These are phyloP conservation scores for Neurospora sp. DNA, from an alignment of 495 filamentous ascomycete genomes.

Conservation along the genomic window DNA sequence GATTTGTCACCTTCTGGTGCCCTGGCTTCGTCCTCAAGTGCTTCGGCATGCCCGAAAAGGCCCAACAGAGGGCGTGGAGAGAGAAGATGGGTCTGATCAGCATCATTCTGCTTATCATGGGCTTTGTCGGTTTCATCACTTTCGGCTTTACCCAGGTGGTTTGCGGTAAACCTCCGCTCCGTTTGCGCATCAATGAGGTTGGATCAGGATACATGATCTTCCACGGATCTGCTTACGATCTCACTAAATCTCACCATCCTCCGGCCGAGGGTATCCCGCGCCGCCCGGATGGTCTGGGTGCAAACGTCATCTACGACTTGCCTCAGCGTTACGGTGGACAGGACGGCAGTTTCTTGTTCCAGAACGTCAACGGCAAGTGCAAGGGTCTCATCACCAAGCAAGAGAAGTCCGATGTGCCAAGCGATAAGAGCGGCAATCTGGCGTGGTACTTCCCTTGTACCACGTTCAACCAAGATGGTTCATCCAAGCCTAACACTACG, in stretches of 20 bases:
- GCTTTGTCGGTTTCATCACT: slow-evolving; percentile 88
- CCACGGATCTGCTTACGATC: slow-evolving; percentile 80
- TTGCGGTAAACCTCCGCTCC: slow-evolving; percentile 57
- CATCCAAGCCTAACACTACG: slow-evolving; percentile 62
- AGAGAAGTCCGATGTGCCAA: slow-evolving; percentile 65
- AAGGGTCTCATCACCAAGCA: slow-evolving; percentile 76
- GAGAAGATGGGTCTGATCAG: slow-evolving; percentile 98
- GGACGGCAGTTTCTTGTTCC: slow-evolving; percentile 95
- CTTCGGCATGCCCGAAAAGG: slow-evolving; percentile 79
- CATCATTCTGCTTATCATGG: slow-evolving; percentile 79
- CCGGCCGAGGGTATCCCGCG: slow-evolving; percentile 65
- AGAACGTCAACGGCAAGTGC: slow-evolving; percentile 97
- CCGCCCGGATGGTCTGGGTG: slow-evolving; percentile 26
- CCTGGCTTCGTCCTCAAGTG: slow-evolving; percentile 77
- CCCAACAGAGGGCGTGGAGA: slow-evolving; percentile 88
- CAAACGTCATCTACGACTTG: slow-evolving; percentile 81
- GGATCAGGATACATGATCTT: slow-evolving; percentile 84
- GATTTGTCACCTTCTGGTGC: slow-evolving; percentile 87
- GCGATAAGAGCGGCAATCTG: slow-evolving; percentile 59
- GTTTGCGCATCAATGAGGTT: slow-evolving; percentile 75
- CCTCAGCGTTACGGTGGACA: slow-evolving; percentile 69
- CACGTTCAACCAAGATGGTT: slow-evolving; percentile 89
- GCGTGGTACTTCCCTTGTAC: slow-evolving; percentile 97
- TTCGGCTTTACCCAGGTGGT: slow-evolving; percentile 92
- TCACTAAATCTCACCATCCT: slow-evolving; percentile 63